Percentiles rank a stretch among this genome's conserved stretches.
phyloP scores from a whole-genome alignment of 2,329 filamentous ascomycete genomes.

The Cladophialophora immunda region DNA sequence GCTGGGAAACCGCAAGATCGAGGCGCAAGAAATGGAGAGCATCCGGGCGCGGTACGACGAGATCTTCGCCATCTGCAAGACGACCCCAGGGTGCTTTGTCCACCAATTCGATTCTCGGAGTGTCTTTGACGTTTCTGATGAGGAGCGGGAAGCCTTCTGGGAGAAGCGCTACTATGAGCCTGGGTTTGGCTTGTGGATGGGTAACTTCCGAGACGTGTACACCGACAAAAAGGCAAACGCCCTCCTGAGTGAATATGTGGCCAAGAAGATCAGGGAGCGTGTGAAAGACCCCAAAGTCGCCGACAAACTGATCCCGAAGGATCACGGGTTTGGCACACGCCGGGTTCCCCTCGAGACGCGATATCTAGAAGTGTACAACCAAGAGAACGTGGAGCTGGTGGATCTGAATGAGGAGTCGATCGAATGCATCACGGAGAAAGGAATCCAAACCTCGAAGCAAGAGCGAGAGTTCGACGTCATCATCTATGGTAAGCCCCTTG shows the following conservation, averaged over 20 bases:
- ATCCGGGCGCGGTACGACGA: not conserved
- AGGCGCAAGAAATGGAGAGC: slow-evolving; percentile 59
- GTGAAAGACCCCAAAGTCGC: slow-evolving; percentile 60
- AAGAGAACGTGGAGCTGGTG: slow-evolving; percentile 57
- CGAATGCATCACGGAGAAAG: slow-evolving; percentile 48
- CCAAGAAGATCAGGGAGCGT: slow-evolving; percentile 60
- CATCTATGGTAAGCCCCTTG: slow-evolving; percentile 46
- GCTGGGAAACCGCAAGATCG: slow-evolving; percentile 59
- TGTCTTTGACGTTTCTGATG: slow-evolving; percentile 19
- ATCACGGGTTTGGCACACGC: slow-evolving; percentile 65
- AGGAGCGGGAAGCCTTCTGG: slow-evolving; percentile 54
- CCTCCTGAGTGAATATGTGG: slow-evolving; percentile 64
- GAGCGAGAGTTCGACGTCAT: slow-evolving; percentile 52
- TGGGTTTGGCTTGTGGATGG: slow-evolving; percentile 64
- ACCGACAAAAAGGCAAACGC: slow-evolving; percentile 58
- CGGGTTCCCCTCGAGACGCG: slow-evolving; percentile 58
- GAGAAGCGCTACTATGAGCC: slow-evolving; percentile 60
- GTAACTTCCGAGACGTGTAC: slow-evolving; percentile 62
- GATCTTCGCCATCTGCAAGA: slow-evolving; percentile 2
- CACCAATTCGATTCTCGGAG: slow-evolving; percentile 45
- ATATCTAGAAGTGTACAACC: slow-evolving; percentile 62
- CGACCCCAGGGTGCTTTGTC: not conserved
- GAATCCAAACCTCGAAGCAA: slow-evolving; percentile 52
- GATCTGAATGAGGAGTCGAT: slow-evolving; percentile 55
- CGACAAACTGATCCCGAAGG: slow-evolving; percentile 63